Evolutionary conservation across 441 rosid species (phyloP), one percentile per base, ranked within the genome.

Genomic region (Kokia cookei): DNA sequence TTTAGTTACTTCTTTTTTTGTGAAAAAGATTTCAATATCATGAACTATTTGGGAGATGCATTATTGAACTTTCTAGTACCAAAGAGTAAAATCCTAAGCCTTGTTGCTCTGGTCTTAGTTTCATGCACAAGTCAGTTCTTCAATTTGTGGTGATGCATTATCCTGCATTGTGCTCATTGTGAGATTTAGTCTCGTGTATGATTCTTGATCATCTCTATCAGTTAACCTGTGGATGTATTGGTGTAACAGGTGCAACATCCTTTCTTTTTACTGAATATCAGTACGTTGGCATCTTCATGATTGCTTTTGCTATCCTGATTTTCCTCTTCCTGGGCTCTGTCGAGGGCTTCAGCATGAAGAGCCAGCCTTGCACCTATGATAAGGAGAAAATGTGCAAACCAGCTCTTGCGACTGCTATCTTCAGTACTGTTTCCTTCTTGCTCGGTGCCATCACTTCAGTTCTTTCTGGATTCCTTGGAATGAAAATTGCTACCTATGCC

Each of bases 401-500:
- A 22, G 95, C 97, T 5, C 87, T 92, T 64, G 93, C 89, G 13
- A 88, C 93, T 15, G 96, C 93, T 45, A 15, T 76, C 78, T 92
- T 90, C 80, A 92, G 97, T 78, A 90, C 93, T 8, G 54, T 88
- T 15, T 81, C 93, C 11, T 92, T 92, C 83, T 55, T 92, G 74
- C 95, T 90, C 17, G 93, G 96, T 72, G 95, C 90, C 19, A 37
- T 89, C 65, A 92, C 97, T 8, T 92, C 97, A 10, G 73, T 92
- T 59, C 74, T 92, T 57, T 92, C 96, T 59, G 93, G 96, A 45
- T 86, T 89, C 77, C 87, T 92, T 27, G 97, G 97, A 61, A 92
- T 92, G 91, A 90, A 92, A 80, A 92, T 92, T 72, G 95, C 97
- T 5, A 92, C 97, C 29, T 92, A 86, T 74, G 96, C 97, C 64